Conservation (phyloP, 2,329 filamentous ascomycete genomes). For the Colletotrichum brevisporum region DNA sequence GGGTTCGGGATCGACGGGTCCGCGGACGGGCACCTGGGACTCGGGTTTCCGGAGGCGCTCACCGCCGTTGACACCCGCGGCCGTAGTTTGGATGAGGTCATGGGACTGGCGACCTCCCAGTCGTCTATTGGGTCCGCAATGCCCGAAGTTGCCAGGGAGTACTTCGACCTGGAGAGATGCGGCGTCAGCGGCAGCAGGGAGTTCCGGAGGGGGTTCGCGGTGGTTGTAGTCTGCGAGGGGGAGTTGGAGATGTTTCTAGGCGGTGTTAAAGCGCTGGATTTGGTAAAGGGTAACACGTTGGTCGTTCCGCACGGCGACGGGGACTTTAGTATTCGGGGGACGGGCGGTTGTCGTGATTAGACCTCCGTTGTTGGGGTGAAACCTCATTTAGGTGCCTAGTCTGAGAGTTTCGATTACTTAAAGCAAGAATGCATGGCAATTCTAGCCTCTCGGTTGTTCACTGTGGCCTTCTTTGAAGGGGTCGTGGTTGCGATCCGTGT, state of each 20-base stretch:
- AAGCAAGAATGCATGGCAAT: no score
- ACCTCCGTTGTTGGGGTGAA: no score
- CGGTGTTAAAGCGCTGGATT: not conserved
- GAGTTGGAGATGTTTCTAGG: not conserved
- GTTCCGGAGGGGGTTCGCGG: not conserved
- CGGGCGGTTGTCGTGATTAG: not conserved
- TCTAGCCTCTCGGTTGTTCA: no score
- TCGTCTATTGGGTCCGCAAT: not conserved
- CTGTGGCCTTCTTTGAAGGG: no score
- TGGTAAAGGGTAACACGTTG: not conserved
- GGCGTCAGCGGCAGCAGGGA: not conserved
- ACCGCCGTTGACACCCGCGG: conserved; percentile 38
- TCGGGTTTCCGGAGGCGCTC: conserved; percentile 41
- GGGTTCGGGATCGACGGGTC: conserved; percentile 39
- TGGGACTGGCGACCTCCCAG: not conserved
- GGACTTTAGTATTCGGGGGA: not conserved
- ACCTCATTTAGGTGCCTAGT: no score
- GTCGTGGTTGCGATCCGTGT: no score
- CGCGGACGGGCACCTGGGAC: conserved; percentile 40
- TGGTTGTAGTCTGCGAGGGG: not conserved
- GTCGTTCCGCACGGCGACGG: not conserved
- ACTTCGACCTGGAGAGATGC: not conserved
- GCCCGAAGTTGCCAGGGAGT: not conserved
- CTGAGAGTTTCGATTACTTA: no score
- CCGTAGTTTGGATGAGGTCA: conserved; percentile 10